A percentile compares a stretch with the other conserved stretches of the same genome.
Evolutionary conservation across 257 asterid genomes (phyloP).

Genomic region (Solanum tacnaense): DNA sequence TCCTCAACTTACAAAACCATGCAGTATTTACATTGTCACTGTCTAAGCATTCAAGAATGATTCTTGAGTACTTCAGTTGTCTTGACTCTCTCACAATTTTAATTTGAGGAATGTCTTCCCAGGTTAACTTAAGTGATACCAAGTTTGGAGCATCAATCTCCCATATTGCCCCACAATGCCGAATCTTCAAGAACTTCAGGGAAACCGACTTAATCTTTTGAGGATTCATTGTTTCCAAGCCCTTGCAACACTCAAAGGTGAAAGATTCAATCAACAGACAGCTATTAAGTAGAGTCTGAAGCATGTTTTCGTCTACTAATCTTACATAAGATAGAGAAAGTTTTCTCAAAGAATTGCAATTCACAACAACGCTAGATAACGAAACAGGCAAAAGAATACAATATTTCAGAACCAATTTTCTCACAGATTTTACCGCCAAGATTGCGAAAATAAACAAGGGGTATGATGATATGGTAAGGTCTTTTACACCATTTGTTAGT

Average conservation of each 20-base stretch:
- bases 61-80: background rate
- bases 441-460: background rate
- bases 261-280: background rate
- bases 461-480: background rate
- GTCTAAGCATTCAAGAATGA: background rate
- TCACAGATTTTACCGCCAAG: background rate
- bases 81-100: background rate
- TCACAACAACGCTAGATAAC: background rate
- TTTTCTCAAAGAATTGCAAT: background rate
- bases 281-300: background rate
- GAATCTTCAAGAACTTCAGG: background rate
- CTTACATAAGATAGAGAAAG: background rate
- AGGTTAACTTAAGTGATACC: background rate
- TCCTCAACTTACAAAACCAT: background rate
- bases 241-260: background rate
- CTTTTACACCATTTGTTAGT: background rate
- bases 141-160: background rate
- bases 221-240: background rate
- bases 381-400: background rate
- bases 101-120: background rate
- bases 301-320: background rate
- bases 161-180: background rate
- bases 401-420: background rate
- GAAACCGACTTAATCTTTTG: background rate
- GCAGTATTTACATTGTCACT: background rate